Conservation (phyloP, 345 rosid genomes). For the Tarenaya hassleriana region DNA sequence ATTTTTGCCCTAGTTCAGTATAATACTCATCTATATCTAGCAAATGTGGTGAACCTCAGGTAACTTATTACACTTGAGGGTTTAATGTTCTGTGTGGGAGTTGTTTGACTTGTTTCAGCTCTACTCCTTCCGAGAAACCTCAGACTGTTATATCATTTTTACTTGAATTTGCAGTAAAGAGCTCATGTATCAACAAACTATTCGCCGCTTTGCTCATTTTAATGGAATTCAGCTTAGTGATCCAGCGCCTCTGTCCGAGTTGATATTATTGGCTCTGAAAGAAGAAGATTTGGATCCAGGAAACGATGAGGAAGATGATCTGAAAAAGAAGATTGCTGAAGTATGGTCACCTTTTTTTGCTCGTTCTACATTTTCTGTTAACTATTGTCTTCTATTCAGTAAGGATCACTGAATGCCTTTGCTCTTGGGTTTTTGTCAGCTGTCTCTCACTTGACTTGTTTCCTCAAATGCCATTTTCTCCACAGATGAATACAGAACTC, state of each 20-base stretch:
- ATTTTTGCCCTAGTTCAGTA: constrained; percentile 31
- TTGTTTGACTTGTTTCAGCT: constrained; percentile 6
- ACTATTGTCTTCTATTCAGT: constrained; percentile 1
- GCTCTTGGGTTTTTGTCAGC: constrained; percentile 3
- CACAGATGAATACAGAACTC: constrained; percentile 74
- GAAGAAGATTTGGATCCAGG: constrained; percentile 76
- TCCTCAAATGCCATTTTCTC: constrained; percentile 11
- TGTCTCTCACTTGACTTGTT: constrained; percentile 2
- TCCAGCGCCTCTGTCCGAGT: constrained; percentile 63
- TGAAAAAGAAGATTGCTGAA: constrained; percentile 79
- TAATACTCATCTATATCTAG: constrained; percentile 78
- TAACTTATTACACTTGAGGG: constrained; percentile 21
- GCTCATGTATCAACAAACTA: constrained; percentile 93
- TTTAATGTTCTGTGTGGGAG: constrained; percentile 1
- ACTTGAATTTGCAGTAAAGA: constrained; percentile 65
- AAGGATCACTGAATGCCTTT: not conserved
- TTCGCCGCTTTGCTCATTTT: constrained; percentile 81
- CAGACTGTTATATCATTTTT: constrained; percentile 5
- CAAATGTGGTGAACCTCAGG: constrained; percentile 86
- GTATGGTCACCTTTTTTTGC: constrained; percentile 29
- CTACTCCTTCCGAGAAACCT: not conserved
- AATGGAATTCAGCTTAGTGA: constrained; percentile 83
- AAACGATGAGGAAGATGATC: constrained; percentile 52
- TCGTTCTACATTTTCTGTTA: not conserved
- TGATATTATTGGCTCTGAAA: constrained; percentile 76